phyloP scores from a whole-genome alignment of 1,284 basidiomycete genomes.

The Naganishia sp. region DNA sequence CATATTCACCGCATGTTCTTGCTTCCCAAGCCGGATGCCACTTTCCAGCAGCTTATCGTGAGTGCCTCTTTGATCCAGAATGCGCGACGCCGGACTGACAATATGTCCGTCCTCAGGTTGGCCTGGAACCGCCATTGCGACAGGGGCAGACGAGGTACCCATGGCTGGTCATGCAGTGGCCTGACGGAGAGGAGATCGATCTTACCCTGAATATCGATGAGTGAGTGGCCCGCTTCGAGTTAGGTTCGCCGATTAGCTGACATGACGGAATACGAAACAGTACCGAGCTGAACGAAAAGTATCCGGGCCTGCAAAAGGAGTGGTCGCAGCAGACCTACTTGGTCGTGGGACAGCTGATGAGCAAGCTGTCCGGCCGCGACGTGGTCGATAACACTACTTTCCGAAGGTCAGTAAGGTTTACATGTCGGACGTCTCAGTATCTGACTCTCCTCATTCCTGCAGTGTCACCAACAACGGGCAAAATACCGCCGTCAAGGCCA shows the following conservation, averaged over 20 bases:
- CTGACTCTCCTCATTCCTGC: neutral
- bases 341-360: conserved; percentile 83
- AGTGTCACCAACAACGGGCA: conserved; percentile 21
- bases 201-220: conserved; percentile 92
- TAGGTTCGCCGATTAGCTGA: neutral
- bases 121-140: conserved; percentile 86
- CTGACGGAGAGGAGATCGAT: conserved; percentile 93
- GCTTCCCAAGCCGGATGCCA: conserved; percentile 88
- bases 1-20: conserved; percentile 90
- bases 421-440: neutral
- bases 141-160: conserved; percentile 99
- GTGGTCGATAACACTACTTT: conserved; percentile 63
- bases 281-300: conserved; percentile 54
- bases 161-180: conserved; percentile 97
- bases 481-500: conserved; percentile 71
- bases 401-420: conserved; percentile 24
- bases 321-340: conserved; percentile 70
- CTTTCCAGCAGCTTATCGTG: conserved; percentile 92
- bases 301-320: conserved; percentile 30
- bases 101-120: conserved; percentile 61
- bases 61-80: conserved; percentile 44
- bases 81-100: neutral
- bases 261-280: conserved; percentile 29
- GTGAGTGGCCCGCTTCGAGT: conserved; percentile 57
- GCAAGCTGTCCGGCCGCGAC: conserved; percentile 74